Evolutionary conservation across 2,329 filamentous ascomycete genomes (phyloP).

Genomic region (Didymella arachidicola): DNA sequence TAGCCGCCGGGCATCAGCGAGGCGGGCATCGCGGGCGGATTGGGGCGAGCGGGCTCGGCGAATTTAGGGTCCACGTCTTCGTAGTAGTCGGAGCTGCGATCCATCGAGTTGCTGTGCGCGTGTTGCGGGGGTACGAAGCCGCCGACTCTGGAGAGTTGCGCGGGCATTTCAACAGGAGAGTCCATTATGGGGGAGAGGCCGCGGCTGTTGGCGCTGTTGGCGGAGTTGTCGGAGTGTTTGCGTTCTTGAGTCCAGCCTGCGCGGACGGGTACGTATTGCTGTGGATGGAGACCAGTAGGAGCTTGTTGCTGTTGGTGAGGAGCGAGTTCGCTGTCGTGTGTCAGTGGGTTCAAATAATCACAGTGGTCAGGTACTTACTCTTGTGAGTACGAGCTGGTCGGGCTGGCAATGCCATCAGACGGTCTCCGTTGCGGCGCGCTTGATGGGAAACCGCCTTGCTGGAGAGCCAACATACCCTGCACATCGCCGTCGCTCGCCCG

Average conservation of each 20-base stretch:
- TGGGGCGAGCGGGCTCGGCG: constrained; percentile 58
- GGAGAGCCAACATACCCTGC: constrained; percentile 75
- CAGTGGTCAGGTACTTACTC: constrained; percentile 65
- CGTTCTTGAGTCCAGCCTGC: constrained; percentile 51
- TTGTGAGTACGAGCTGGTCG: constrained; percentile 75
- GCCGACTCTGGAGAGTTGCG: constrained; percentile 40
- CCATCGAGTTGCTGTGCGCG: constrained; percentile 19
- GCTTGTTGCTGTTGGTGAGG: constrained; percentile 23
- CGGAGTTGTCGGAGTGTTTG: constrained; percentile 35
- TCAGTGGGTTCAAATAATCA: constrained; percentile 27
- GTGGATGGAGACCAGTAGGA: constrained; percentile 33
- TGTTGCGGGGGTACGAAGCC: constrained; percentile 28
- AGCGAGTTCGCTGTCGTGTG: constrained; percentile 21
- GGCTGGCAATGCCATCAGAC: constrained; percentile 52
- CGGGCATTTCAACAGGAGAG: constrained; percentile 47
- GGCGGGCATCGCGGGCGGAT: constrained; percentile 42
- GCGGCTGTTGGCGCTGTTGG: constrained; percentile 42
- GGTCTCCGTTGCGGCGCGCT: constrained; percentile 38
- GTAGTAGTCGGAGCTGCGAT: constrained; percentile 70
- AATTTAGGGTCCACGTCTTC: constrained; percentile 95
- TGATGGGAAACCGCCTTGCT: constrained; percentile 58
- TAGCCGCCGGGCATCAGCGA: constrained; percentile 37
- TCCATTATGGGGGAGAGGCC: constrained; percentile 52
- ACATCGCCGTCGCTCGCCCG: constrained; percentile 75
- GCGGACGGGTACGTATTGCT: constrained; percentile 58